Evolutionary conservation across 495 filamentous ascomycete species (phyloP).

Genomic region (Neurospora hispaniola): DNA sequence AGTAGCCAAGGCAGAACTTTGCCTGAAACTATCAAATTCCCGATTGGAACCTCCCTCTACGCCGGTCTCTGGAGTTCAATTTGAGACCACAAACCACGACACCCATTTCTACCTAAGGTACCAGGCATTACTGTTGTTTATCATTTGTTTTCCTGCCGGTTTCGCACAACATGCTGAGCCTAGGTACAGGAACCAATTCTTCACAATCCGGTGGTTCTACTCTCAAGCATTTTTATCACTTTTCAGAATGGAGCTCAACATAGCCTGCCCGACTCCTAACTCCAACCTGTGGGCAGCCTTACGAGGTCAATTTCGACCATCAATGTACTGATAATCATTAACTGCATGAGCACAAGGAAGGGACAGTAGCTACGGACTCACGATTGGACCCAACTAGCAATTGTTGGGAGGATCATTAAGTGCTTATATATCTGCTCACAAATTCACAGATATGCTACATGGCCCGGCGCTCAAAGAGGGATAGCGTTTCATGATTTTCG

Average conservation of each 20-base stretch:
- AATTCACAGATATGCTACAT: too few relatives aligned
- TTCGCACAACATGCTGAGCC: background rate
- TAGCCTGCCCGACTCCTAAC: background rate
- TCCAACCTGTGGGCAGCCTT: background rate
- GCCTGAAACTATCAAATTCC: background rate
- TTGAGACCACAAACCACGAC: background rate
- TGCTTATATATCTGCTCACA: background rate
- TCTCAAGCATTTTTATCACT: background rate
- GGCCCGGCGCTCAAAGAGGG: too few relatives aligned
- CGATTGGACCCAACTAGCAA: background rate
- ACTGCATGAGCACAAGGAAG: background rate
- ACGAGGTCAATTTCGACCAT: background rate
- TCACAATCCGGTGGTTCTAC: background rate
- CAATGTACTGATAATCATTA: background rate
- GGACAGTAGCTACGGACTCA: too few relatives aligned
- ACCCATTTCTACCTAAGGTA: background rate
- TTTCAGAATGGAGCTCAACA: background rate
- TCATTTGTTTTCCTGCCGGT: background rate
- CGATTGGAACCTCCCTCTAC: background rate
- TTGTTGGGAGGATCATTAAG: background rate
- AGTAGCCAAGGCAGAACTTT: background rate
- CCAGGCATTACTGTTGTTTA: background rate
- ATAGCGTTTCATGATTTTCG: too few relatives aligned
- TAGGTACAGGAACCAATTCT: background rate
- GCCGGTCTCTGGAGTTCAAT: background rate